phyloP scores from a whole-genome alignment of 2,329 filamentous ascomycete species.

The Fusarium neocosmosporiellum region DNA sequence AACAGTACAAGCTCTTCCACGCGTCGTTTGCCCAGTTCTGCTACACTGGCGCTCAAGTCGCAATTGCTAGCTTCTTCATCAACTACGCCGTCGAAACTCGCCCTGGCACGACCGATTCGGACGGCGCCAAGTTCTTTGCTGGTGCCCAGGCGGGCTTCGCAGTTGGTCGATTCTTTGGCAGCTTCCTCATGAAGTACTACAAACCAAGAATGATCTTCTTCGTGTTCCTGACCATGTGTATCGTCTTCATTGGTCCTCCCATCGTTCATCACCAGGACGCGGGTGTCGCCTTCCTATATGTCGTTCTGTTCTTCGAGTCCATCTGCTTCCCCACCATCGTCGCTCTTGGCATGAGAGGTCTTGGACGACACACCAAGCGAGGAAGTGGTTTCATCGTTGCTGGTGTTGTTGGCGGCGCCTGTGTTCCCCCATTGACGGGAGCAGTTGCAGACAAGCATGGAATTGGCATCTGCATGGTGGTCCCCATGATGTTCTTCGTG shows the following conservation, averaged over 20 bases:
- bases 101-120: constrained; percentile 58
- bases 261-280: constrained; percentile 59
- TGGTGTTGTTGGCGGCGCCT: constrained; percentile 78
- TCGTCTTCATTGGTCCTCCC: constrained; percentile 69
- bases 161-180: constrained; percentile 76
- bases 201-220: constrained; percentile 76
- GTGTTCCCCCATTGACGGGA: constrained; percentile 78
- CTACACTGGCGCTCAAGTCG: constrained; percentile 79
- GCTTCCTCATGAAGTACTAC: constrained; percentile 73
- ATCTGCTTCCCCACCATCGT: constrained; percentile 87
- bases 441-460: constrained; percentile 71
- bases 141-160: constrained; percentile 81
- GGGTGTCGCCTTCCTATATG: constrained; percentile 71
- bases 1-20: constrained; percentile 81
- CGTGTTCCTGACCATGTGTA: constrained; percentile 70
- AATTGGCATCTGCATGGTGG: constrained; percentile 73
- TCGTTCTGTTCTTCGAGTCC: constrained; percentile 82
- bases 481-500: constrained; percentile 71
- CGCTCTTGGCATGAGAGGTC: constrained; percentile 78
- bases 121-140: constrained; percentile 75
- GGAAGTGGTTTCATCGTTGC: constrained; percentile 77
- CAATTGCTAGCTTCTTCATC: constrained; percentile 76
- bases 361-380: constrained; percentile 81
- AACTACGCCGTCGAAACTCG: constrained; percentile 76
- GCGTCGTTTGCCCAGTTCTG: constrained; percentile 82